Evolutionary conservation across 805 yeast genomes (phyloP).

Genomic region (Candida methanosorbosa): DNA sequence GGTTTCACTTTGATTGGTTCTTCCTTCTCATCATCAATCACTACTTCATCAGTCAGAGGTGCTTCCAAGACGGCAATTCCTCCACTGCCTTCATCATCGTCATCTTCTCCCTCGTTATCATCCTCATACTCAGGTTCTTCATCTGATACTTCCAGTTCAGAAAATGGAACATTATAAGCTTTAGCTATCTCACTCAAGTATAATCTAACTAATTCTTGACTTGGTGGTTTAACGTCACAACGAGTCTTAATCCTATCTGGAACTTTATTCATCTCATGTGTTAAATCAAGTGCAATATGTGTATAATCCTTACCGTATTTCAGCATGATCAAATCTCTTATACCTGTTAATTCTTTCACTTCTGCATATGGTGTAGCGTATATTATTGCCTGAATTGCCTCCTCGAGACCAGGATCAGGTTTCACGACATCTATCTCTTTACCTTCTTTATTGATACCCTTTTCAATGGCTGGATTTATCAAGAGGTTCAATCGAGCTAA

Average conservation of each 20-base stretch:
- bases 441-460: background rate
- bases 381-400: conserved; percentile 64
- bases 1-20: conserved; percentile 34
- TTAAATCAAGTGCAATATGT: conserved; percentile 36
- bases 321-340: conserved; percentile 52
- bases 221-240: conserved; percentile 62
- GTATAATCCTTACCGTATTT: conserved; percentile 67
- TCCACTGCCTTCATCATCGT: conserved; percentile 8
- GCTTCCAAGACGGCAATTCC: conserved; percentile 17
- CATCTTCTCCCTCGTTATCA: conserved; percentile 25
- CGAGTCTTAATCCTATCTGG: conserved; percentile 61
- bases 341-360: conserved; percentile 55
- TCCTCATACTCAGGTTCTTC: conserved; percentile 19
- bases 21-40: conserved; percentile 11
- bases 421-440: conserved; percentile 4
- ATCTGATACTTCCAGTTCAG: conserved; percentile 21
- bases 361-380: conserved; percentile 69
- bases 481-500: conserved; percentile 66
- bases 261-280: conserved; percentile 38
- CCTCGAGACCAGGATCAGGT: conserved; percentile 57
- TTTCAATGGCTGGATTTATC: conserved; percentile 22
- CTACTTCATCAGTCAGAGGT: conserved; percentile 11
- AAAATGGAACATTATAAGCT: conserved; percentile 70
- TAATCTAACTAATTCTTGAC: conserved; percentile 51
- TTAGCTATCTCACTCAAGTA: conserved; percentile 75